Conservation (phyloP, 2,329 filamentous ascomycete species). For the Diplodia intermedia region DNA sequence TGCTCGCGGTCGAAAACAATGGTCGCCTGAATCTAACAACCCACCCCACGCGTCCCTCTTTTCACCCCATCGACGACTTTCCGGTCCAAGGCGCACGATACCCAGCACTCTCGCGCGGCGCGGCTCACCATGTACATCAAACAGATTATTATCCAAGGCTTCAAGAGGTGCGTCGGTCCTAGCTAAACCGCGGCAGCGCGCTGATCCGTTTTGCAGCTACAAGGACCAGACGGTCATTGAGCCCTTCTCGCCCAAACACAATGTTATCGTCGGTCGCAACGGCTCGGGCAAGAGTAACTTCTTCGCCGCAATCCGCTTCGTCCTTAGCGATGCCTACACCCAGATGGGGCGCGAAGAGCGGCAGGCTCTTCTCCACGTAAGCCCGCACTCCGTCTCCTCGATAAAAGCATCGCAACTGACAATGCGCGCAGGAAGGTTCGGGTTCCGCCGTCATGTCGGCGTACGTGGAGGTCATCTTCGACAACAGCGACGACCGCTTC, state of each 20-base stretch:
- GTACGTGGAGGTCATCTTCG: slow-evolving; percentile 99
- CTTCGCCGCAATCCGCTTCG: slow-evolving; percentile 98
- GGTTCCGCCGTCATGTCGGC: slow-evolving; percentile 98
- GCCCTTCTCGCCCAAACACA: slow-evolving; percentile 95
- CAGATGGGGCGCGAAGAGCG: slow-evolving; percentile 96
- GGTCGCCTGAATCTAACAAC: slow-evolving; percentile 20
- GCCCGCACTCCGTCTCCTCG: slow-evolving; percentile 34
- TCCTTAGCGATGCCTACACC: slow-evolving; percentile 95
- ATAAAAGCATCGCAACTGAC: not conserved
- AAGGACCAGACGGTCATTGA: slow-evolving; percentile 99
- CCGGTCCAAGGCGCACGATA: slow-evolving; percentile 13
- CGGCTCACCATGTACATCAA: slow-evolving; percentile 87
- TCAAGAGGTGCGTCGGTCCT: slow-evolving; percentile 77
- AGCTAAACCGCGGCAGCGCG: not conserved
- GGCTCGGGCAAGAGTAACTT: slow-evolving; percentile 99
- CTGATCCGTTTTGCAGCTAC: slow-evolving; percentile 68
- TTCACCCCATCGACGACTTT: not conserved
- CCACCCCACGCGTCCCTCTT: not conserved
- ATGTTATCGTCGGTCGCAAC: slow-evolving; percentile 98
- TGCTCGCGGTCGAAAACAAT: slow-evolving; percentile 17
- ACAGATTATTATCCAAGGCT: slow-evolving; percentile 99
- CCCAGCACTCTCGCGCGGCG: slow-evolving; percentile 4
- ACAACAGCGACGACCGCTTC: slow-evolving; percentile 95
- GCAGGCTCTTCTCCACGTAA: slow-evolving; percentile 85
- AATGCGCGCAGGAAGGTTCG: slow-evolving; percentile 73